Conservation (phyloP, 2,329 filamentous ascomycete species). For the Microdochium nivale region DNA sequence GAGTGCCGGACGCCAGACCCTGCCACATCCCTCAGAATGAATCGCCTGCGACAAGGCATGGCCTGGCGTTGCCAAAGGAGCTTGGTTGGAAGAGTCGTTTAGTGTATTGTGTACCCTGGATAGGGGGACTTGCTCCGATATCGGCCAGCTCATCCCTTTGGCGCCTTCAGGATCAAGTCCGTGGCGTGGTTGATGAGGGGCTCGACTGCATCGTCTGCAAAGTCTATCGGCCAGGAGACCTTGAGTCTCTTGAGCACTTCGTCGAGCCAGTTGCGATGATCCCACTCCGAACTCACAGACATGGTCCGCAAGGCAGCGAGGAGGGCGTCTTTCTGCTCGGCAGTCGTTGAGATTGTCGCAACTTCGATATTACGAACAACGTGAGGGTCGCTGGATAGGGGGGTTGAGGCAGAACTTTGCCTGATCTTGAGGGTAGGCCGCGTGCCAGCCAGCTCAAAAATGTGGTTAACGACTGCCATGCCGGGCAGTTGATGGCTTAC, state of each 20-base stretch:
- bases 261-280: neutral
- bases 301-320: neutral
- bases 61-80: no score
- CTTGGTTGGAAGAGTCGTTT: no score
- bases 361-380: neutral
- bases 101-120: no score
- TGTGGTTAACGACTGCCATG: neutral
- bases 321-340: neutral
- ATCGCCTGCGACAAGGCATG: no score
- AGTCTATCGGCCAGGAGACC: neutral
- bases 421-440: neutral
- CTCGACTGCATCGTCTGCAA: neutral
- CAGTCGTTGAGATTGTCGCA: neutral
- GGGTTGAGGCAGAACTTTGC: neutral
- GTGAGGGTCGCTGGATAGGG: neutral
- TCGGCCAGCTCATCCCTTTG: neutral
- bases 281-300: neutral
- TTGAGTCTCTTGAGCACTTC: neutral
- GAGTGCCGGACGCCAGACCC: no score
- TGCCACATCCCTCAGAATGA: no score
- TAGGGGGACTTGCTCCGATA: neutral
- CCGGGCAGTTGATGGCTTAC: neutral
- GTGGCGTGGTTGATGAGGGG: neutral
- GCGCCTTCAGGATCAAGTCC: neutral
- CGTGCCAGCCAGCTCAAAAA: neutral